Evolutionary conservation across 2,329 filamentous ascomycete species (phyloP), one percentile per base, ranked within the genome.

Genomic region (Lasiodiplodia hormozganensis): DNA sequence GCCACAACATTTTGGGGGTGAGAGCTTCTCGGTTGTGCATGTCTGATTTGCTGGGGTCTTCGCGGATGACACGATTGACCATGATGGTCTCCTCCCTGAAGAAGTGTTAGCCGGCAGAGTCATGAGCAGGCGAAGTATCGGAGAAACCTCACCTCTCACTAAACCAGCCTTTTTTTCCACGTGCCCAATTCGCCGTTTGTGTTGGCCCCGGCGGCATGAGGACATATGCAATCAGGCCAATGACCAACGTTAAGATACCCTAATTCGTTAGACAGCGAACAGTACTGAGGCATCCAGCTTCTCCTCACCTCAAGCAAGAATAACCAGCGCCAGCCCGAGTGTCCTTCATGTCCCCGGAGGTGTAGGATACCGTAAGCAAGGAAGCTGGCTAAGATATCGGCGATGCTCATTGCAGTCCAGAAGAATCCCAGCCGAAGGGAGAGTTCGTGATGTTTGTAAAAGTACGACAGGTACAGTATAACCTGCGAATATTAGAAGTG

Each of bases 381-480:
- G 18, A 81, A 76, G 5, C 74, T 73, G 1, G 76, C 76, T 28
- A 80, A 54, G 8, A 81, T 75, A 4, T 76, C 75, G 1, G 76
- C 74, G 12, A 78, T 72, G 23, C 71, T 73, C 51, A 77, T 73
- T 8, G 75, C 75, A 28, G 76, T 79, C 79, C 80, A 83, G 70
- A 83, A 83, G 71, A 78, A 82, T 0, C 77, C 76, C 10, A 83
- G 69, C 1, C 82, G 77, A 28, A 79, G 76, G 0, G 81, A 79
- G 7, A 84, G 73, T 69, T 83, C 82, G 18, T 70, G 51, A 52
- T 76, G 72, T 6, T 74, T 79, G 66, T 80, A 82, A 68, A 81
- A 82, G 70, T 82, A 82, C 2, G 77, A 79, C 3, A 79, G 70
- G 38, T 78, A 79, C 1, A 81, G 69, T 51, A 75, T 74, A 16